Base-by-base conservation (phyloP, 257 asterid species). In the Solanum sitiens region DNA sequence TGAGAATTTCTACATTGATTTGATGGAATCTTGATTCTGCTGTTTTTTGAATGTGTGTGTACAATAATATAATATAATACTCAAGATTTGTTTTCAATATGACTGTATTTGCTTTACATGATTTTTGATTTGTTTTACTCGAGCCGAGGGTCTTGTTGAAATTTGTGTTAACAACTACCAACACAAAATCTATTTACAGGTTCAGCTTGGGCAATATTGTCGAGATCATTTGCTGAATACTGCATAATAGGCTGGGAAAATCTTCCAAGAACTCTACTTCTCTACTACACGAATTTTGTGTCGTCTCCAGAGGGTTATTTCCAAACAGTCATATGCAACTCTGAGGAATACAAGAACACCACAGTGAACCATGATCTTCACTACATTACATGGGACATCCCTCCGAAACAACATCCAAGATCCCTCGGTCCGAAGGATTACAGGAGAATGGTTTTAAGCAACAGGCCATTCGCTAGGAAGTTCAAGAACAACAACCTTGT, bases 301-400 rank as follows among this genome's bases (percentile, higher is more conserved):
- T 96, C 99, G 5, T 94, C 99, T 0, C 99, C 99, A 0, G 99
- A 96, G 83, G 95, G 95, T 50, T 96, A 95, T 87, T 96, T 96
- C 88, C 99, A 96, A 86, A 96, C 99, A 30, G 88, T 93, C 7
- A 23, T 92, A 9, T 96, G 99, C 94, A 96, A 95, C 91, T 96
- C 98, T 3, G 85, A 92, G 7, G 89, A 89, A 33, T 95, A 91
- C 92, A 95, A 89, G 86, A 95, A 92, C 95, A 95, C 87, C 6
- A 92, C 95, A 16, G 87, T 95, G 23, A 95, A 94, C 93, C 97
- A 94, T 70, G 99, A 96, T 47, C 98, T 96, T 87, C 99, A 95
- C 79, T 94, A 93, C 95, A 96, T 96, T 5, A 65, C 95, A 12
- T 96, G 99, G 99, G 99, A 96, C 82, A 72, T 70, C 45, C 99